A percentile compares a stretch with the other conserved stretches of the same genome.
phyloP scores from a whole-genome alignment of 129 eudicot species.

The Pittosporum tobira region DNA sequence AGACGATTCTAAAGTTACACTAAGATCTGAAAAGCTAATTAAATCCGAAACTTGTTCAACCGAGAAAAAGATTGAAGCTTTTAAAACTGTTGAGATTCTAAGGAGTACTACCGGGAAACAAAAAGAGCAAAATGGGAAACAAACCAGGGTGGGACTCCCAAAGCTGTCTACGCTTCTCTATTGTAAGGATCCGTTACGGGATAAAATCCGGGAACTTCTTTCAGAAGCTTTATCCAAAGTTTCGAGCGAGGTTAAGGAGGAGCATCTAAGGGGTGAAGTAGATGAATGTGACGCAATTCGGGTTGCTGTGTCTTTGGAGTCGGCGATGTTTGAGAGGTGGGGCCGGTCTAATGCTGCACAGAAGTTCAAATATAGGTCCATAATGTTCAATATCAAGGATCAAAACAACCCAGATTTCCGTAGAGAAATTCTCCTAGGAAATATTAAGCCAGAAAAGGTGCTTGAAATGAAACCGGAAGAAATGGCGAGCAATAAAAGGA shows the following conservation, averaged over 20 bases:
- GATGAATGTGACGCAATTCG: slow-evolving; percentile 58
- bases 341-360: slow-evolving; percentile 69
- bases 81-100: slow-evolving; percentile 23
- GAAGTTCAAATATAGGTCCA: slow-evolving; percentile 63
- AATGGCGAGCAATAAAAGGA: slow-evolving; percentile 80
- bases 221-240: slow-evolving; percentile 72
- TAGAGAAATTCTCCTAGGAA: slow-evolving; percentile 67
- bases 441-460: slow-evolving; percentile 45
- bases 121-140: slow-evolving; percentile 31
- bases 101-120: slow-evolving; percentile 23
- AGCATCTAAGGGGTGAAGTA: slow-evolving; percentile 42
- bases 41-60: slow-evolving; percentile 18
- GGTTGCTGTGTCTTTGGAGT: slow-evolving; percentile 70
- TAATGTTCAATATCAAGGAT: slow-evolving; percentile 75
- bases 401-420: slow-evolving; percentile 83
- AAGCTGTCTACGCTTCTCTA: slow-evolving; percentile 53
- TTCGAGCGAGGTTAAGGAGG: slow-evolving; percentile 47
- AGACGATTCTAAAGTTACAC: slow-evolving; percentile 13
- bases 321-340: slow-evolving; percentile 86
- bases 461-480: slow-evolving; percentile 66
- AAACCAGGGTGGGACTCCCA: slow-evolving; percentile 38
- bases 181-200: slow-evolving; percentile 56
- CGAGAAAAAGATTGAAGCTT: slow-evolving; percentile 24
- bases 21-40: slow-evolving; percentile 17
- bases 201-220: slow-evolving; percentile 73